Conservation (phyloP, 2,329 filamentous ascomycete genomes). For the Harringtonia lauricola region DNA sequence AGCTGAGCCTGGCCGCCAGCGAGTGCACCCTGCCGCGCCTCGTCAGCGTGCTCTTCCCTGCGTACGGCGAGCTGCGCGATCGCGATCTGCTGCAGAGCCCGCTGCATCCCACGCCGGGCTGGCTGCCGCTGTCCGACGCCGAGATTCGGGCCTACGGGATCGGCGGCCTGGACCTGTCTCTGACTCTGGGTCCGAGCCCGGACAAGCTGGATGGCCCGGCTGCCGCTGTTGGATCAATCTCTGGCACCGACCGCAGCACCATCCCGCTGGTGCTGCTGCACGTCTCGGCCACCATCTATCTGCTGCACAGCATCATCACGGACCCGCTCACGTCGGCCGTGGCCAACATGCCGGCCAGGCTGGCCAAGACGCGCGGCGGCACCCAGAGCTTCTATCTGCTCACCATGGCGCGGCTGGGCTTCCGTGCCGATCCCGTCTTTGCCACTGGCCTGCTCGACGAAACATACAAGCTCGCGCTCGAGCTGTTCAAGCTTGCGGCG, state of each 20-base stretch:
- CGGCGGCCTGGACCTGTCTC: conserved; percentile 6
- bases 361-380: conserved; percentile 58
- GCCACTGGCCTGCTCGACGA: conserved; percentile 34
- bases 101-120: conserved; percentile 1
- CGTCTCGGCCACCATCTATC: conserved; percentile 34
- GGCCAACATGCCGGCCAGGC: conserved; percentile 58
- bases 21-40: conserved; percentile 61
- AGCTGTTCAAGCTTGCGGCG: conserved; percentile 68
- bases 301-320: conserved; percentile 43
- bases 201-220: background rate
- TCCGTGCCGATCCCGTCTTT: conserved; percentile 58
- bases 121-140: background rate
- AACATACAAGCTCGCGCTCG: conserved; percentile 74
- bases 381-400: conserved; percentile 69
- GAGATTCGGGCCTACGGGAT: conserved; percentile 9
- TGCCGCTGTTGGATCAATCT: too few species aligned
- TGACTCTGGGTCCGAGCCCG: background rate
- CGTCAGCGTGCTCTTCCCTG: conserved; percentile 27
- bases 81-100: conserved; percentile 5
- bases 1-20: conserved; percentile 55
- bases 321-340: conserved; percentile 31
- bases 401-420: conserved; percentile 71
- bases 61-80: conserved; percentile 9
- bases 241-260: background rate
- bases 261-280: conserved; percentile 27